Conservation (phyloP, 2,329 filamentous ascomycete species). For the Xylariales sp. region DNA sequence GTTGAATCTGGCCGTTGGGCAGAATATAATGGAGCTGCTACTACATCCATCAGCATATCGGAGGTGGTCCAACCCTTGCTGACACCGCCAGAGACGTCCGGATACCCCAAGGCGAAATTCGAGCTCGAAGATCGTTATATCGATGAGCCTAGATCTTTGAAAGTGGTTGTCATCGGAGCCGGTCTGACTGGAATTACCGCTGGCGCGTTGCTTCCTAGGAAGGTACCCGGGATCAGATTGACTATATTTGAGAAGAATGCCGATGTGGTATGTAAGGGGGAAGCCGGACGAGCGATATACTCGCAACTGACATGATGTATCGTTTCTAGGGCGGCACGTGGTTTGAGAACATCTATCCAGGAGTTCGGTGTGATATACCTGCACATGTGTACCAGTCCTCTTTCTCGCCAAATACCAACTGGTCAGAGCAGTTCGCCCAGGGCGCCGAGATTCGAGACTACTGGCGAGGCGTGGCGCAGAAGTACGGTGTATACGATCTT, state of each 20-base stretch:
- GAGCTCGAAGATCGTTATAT: constrained; percentile 51
- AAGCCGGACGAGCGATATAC: constrained; percentile 12
- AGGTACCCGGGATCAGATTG: constrained; percentile 74
- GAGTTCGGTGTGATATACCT: constrained; percentile 75
- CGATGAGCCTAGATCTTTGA: constrained; percentile 60
- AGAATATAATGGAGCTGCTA: constrained; percentile 13
- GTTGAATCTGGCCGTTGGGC: constrained; percentile 11
- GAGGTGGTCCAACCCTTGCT: constrained; percentile 21
- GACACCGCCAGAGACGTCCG: constrained; percentile 9
- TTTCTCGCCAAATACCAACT: constrained; percentile 75
- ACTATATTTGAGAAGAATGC: constrained; percentile 76
- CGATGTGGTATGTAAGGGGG: constrained; percentile 65
- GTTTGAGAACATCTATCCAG: constrained; percentile 70
- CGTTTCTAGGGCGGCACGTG: constrained; percentile 61
- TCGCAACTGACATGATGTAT: constrained; percentile 14
- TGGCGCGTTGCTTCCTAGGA: constrained; percentile 73
- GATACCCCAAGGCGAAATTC: constrained; percentile 22
- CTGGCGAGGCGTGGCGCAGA: constrained; percentile 70
- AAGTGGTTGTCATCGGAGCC: constrained; percentile 72
- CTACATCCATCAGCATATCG: constrained; percentile 17
- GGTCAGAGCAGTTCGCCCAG: constrained; percentile 75
- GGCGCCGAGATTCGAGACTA: constrained; percentile 76
- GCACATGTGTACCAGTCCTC: constrained; percentile 77
- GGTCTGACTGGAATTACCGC: constrained; percentile 73
- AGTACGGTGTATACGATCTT: constrained; percentile 72